Evolutionary conservation across 352 stramenopile genomes (phyloP).

Genomic region (Phytophthora kernoviae): DNA sequence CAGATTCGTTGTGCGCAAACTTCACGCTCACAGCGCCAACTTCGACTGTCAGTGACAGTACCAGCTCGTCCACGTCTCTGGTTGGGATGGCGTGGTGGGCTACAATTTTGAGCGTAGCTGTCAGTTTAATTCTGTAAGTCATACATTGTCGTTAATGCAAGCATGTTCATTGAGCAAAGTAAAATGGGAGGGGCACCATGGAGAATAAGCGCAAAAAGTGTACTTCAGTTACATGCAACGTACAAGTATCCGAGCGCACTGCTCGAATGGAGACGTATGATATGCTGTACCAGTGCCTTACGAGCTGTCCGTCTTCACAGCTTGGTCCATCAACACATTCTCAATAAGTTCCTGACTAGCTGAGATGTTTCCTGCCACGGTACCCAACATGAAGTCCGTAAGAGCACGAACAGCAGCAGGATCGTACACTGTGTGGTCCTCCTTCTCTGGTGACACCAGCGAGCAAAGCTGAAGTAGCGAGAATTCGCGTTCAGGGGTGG

Average conservation of each 20-base stretch:
- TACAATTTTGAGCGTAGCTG: conserved; percentile 8
- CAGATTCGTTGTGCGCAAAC: conserved; percentile 43
- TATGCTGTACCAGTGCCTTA: background rate
- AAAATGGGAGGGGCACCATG: background rate
- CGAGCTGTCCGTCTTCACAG: conserved; percentile 13
- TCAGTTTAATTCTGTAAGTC: conserved; percentile 6
- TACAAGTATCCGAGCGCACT: background rate
- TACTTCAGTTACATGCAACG: background rate
- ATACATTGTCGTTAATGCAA: no score
- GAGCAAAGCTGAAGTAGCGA: conserved; percentile 50
- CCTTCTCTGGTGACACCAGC: conserved; percentile 44
- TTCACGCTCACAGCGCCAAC: conserved; percentile 37
- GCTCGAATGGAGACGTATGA: background rate
- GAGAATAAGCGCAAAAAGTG: conserved; percentile 7
- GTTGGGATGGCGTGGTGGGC: conserved; percentile 11
- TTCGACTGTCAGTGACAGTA: conserved; percentile 15
- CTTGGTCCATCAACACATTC: conserved; percentile 50
- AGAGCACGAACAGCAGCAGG: conserved; percentile 46
- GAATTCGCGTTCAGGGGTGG: conserved; percentile 37
- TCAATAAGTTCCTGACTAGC: conserved; percentile 63
- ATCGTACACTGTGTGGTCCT: conserved; percentile 45
- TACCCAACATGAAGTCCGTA: conserved; percentile 63
- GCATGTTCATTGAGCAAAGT: conserved; percentile 1
- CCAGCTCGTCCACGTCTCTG: conserved; percentile 10
- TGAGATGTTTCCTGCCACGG: conserved; percentile 50